Conservation (phyloP, 352 stramenopile species). For the Pythium monospermum region DNA sequence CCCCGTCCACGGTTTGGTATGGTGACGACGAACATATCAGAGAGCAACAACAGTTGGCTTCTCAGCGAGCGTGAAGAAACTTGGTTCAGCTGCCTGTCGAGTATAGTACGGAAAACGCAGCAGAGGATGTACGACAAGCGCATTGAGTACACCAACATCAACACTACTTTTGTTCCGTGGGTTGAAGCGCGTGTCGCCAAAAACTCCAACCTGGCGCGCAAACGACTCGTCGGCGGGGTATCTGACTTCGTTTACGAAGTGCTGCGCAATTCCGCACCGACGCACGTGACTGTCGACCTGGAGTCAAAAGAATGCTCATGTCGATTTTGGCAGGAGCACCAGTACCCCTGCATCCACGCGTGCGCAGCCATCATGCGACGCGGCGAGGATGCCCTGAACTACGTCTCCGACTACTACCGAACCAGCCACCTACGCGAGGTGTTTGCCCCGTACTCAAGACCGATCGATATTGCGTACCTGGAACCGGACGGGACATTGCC, state of each 20-base stretch:
- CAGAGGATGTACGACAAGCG: conserved; percentile 7
- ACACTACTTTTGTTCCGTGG: neutral
- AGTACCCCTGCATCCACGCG: conserved; percentile 16
- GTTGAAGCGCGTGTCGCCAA: neutral
- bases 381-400: conserved; percentile 1
- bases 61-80: conserved; percentile 2
- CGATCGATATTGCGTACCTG: neutral
- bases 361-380: conserved; percentile 9
- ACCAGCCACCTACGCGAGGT: neutral
- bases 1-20: conserved; percentile 8
- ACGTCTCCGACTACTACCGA: conserved; percentile 11
- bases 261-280: neutral
- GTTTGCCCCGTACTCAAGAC: conserved; percentile 3
- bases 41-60: conserved; percentile 16
- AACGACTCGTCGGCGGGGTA: neutral
- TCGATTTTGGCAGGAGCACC: conserved; percentile 11
- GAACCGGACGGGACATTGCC: conserved; percentile 4
- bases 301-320: neutral
- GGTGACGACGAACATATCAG: conserved; percentile 14
- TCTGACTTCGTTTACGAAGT: conserved; percentile 9
- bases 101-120: conserved; percentile 12
- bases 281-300: conserved; percentile 2
- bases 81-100: conserved; percentile 12
- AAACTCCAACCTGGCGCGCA: neutral
- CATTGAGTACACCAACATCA: neutral